Conservation (phyloP, 2,329 filamentous ascomycete genomes). For the Ophiostoma perfectum region DNA sequence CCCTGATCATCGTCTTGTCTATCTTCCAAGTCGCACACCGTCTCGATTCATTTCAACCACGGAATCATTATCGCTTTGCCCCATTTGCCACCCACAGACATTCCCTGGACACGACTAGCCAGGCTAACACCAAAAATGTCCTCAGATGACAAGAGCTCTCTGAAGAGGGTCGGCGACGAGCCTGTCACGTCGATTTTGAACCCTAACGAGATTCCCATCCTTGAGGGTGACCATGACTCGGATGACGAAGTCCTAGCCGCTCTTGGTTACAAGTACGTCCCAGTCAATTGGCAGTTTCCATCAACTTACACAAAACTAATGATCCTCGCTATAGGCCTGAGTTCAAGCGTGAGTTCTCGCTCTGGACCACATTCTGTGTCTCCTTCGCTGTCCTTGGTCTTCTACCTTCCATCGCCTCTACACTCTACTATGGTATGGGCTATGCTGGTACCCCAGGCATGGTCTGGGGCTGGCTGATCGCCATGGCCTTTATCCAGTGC, state of each 20-base stretch:
- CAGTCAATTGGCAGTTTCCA: background rate
- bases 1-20: background rate
- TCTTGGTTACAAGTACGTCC: constrained; percentile 45
- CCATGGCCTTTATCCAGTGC: constrained; percentile 66
- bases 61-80: background rate
- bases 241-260: constrained; percentile 59
- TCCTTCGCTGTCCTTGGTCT: constrained; percentile 68
- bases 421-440: constrained; percentile 63
- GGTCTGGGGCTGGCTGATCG: constrained; percentile 72
- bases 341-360: constrained; percentile 60
- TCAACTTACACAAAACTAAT: background rate
- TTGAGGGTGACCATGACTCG: constrained; percentile 19
- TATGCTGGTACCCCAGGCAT: constrained; percentile 52
- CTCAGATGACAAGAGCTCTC: constrained; percentile 17
- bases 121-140: constrained; percentile 8
- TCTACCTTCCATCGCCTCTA: constrained; percentile 65
- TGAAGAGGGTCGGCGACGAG: constrained; percentile 23
- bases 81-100: background rate
- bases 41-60: background rate
- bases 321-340: constrained; percentile 35
- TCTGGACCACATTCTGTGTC: constrained; percentile 71
- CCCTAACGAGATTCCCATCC: constrained; percentile 23
- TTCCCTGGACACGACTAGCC: too few species aligned
- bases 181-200: constrained; percentile 25
- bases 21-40: background rate